Evolutionary conservation across 371 early-diverging fungal species (phyloP), one percentile per base, ranked within the genome.

Genomic region (Haplosporangium sp.): DNA sequence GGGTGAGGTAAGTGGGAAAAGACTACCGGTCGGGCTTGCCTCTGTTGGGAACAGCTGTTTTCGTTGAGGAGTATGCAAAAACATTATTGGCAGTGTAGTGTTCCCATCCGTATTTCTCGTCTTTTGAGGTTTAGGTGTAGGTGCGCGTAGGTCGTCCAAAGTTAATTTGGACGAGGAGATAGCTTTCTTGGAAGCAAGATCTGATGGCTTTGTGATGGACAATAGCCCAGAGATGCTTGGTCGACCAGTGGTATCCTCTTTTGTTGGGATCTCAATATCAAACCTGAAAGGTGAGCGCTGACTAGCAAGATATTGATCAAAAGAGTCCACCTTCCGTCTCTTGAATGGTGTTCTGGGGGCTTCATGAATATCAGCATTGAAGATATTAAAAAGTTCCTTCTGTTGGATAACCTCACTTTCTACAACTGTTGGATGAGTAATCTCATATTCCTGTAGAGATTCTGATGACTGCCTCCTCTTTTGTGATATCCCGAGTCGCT

Each of bases 31-130:
- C n/a, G 17, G 59, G 37, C 44, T 50, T 0, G 47, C 19, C 44
- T 63, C 65, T 42, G 63, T 63, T 44, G 63, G 52, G 58, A 67
- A 74, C 13, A 81, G 66, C 15, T 71, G 61, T 34, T 68, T 71
- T 35, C 71, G 72, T 35, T 74, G 75, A 13, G 81, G 81, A 13
- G 81, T 81, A 48, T 81, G 74, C 39, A 81, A 35, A 9, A 81
- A 55, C 81, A 81, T 81, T 10, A 81, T 56, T 7, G 81, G 81
- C 63, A 81, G 63, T 7, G 70, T 35, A 5, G 56, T 45, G 7
- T 35, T 40, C 19, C 27, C 37, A 11, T 38, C 40, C 11, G 15
- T 8, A 19, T 13, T 20, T 5, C 13, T 58, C 5, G 65, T 71
- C 52, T 62, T 81, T n/a, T 27, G 2, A 17, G 65, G 38, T 50